Percentiles rank a stretch among this genome's conserved stretches.
These are phyloP conservation scores for Polygonum aviculare DNA, from an alignment of 148 eudicot genomes.

Conservation along the genomic window DNA sequence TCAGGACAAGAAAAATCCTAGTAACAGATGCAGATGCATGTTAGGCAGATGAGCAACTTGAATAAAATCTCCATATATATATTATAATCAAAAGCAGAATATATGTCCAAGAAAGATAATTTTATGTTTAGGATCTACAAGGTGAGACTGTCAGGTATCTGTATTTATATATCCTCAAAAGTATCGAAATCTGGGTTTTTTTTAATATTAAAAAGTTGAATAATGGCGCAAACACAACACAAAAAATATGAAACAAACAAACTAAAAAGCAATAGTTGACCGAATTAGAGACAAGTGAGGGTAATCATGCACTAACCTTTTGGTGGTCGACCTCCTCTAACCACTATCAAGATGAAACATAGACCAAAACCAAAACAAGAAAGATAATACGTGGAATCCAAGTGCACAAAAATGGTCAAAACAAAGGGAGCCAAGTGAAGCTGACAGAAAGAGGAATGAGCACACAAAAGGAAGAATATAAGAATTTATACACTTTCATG, in stretches of 20 bases:
- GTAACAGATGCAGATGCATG: neutral
- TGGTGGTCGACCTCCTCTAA: neutral
- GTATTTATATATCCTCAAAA: neutral
- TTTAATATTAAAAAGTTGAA: neutral
- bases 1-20: neutral
- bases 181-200: neutral
- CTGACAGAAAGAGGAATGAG: conserved; percentile 13
- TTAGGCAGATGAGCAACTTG: neutral
- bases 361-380: neutral
- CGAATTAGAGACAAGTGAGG: neutral
- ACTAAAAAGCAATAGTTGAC: neutral
- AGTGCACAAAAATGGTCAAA: neutral
- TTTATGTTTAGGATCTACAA: neutral
- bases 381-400: neutral
- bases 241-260: neutral
- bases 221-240: neutral
- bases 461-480: conserved; percentile 11
- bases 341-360: neutral
- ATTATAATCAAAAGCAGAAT: too few species aligned
- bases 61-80: too few species aligned
- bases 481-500: conserved; percentile 7
- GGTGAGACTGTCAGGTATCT: neutral
- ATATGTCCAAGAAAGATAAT: neutral
- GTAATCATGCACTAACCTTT: conserved; percentile 1
- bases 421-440: neutral